phyloP scores from a whole-genome alignment of 2,329 filamentous ascomycete species.

The Neofusicoccum sp. region DNA sequence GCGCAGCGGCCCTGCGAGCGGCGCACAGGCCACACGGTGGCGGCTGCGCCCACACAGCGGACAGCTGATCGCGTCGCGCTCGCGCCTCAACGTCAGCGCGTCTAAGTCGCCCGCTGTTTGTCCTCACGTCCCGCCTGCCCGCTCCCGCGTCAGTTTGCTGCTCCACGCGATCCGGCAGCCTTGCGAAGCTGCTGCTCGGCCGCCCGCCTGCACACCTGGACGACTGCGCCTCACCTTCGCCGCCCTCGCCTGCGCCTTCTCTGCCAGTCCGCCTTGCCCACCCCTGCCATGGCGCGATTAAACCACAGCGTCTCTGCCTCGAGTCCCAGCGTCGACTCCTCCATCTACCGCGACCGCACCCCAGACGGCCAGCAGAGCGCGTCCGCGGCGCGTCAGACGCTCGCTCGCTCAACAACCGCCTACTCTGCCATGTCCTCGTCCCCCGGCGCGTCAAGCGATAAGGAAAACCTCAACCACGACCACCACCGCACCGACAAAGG shows the following conservation, averaged over 20 bases:
- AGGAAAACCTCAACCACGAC: slow-evolving; percentile 42
- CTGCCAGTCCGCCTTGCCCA: not conserved
- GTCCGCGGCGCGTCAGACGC: not conserved
- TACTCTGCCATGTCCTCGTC: not conserved
- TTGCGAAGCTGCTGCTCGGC: not conserved
- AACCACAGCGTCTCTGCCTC: slow-evolving; percentile 33
- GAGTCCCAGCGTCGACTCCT: slow-evolving; percentile 30
- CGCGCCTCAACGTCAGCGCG: slow-evolving; percentile 9
- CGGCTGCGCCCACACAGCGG: not conserved
- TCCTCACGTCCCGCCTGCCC: not conserved
- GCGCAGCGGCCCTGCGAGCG: not conserved
- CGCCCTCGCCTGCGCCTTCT: not conserved
- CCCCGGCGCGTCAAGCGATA: slow-evolving; percentile 40
- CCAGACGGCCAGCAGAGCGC: slow-evolving; percentile 23
- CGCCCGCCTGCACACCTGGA: no score
- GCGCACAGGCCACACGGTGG: not conserved
- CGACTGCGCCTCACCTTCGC: not conserved
- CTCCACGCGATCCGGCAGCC: not conserved
- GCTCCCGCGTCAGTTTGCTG: not conserved
- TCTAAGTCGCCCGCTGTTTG: not conserved
- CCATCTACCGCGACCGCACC: slow-evolving; percentile 39
- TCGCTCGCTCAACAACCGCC: not conserved
- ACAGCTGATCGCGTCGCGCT: slow-evolving; percentile 8
- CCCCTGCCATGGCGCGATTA: slow-evolving; percentile 35
- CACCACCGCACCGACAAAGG: slow-evolving; percentile 40